Conservation (phyloP, 164 flowering plant species). For the Liriodendron chinense region DNA sequence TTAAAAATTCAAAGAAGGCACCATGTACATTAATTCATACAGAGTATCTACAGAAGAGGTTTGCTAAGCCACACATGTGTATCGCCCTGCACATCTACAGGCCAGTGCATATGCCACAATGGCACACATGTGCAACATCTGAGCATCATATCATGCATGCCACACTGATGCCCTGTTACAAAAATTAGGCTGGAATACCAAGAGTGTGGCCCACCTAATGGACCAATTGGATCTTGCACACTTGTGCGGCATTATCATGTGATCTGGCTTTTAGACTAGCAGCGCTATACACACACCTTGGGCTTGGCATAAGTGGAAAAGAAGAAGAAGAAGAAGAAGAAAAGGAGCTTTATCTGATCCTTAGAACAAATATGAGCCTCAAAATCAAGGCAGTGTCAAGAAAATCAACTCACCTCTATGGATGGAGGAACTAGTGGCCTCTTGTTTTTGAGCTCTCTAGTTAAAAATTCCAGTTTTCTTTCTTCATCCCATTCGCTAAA, state of each 20-base stretch:
- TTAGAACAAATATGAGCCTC: not conserved
- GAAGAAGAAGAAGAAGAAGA: no score
- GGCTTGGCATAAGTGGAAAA: not conserved
- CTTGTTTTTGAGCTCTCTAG: conserved; percentile 82
- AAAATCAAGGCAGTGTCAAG: not conserved
- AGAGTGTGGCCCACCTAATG: not conserved
- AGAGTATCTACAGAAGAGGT: not conserved
- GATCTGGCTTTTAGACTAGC: not conserved
- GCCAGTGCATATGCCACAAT: not conserved
- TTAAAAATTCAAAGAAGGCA: not conserved
- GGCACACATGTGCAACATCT: not conserved
- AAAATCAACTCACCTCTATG: conserved; percentile 49
- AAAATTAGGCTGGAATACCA: not conserved
- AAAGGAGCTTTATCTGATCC: not conserved
- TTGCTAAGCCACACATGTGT: no score
- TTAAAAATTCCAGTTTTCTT: conserved; percentile 68
- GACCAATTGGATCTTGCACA: not conserved
- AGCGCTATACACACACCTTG: not conserved
- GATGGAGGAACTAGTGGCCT: conserved; percentile 75
- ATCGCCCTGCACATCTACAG: not conserved
- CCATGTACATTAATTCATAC: not conserved
- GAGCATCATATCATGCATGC: not conserved
- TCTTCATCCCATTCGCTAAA: conserved; percentile 96
- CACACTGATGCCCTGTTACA: not conserved
- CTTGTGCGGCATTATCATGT: not conserved